A percentile compares a stretch with the other conserved stretches of the same genome.
These are phyloP conservation scores for Stylonectria norvegica DNA, from an alignment of 2,329 filamentous ascomycete species.

Conservation along the genomic window DNA sequence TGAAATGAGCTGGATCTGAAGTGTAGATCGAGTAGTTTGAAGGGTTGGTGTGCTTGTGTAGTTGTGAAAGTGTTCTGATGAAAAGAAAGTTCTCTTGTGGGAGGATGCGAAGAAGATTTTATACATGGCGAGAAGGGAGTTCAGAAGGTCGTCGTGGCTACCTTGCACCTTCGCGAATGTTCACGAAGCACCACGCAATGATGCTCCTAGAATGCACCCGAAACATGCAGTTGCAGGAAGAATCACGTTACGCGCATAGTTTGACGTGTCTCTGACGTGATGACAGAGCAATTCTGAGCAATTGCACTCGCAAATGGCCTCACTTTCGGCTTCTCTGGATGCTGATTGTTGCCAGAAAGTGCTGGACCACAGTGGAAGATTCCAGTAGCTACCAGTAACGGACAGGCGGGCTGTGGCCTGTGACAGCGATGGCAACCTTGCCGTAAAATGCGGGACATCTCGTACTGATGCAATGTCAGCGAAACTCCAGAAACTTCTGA, in stretches of 20 bases:
- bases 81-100: constrained; percentile 12
- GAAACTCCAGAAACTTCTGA: too few relatives aligned
- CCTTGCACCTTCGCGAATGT: constrained; percentile 16
- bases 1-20: too few relatives aligned
- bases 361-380: constrained; percentile 22
- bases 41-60: constrained; percentile 21
- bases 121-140: constrained; percentile 23
- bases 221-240: constrained; percentile 6
- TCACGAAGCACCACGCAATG: constrained; percentile 16
- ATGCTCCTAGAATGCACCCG: constrained; percentile 25
- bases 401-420: too few relatives aligned
- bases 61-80: constrained; percentile 28
- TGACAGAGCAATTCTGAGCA: constrained; percentile 7
- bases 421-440: too few relatives aligned
- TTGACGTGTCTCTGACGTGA: constrained; percentile 6
- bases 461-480: too few relatives aligned
- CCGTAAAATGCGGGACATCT: too few relatives aligned
- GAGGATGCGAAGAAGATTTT: constrained; percentile 24
- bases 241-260: constrained; percentile 10
- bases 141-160: constrained; percentile 12
- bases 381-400: constrained; percentile 7
- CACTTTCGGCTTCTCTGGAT: constrained; percentile 5
- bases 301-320: constrained; percentile 18
- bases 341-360: constrained; percentile 13
- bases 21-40: constrained; percentile 22